Evolutionary conservation across 2,329 filamentous ascomycete genomes (phyloP).

Genomic region (Tolypocladium pustulatum): DNA sequence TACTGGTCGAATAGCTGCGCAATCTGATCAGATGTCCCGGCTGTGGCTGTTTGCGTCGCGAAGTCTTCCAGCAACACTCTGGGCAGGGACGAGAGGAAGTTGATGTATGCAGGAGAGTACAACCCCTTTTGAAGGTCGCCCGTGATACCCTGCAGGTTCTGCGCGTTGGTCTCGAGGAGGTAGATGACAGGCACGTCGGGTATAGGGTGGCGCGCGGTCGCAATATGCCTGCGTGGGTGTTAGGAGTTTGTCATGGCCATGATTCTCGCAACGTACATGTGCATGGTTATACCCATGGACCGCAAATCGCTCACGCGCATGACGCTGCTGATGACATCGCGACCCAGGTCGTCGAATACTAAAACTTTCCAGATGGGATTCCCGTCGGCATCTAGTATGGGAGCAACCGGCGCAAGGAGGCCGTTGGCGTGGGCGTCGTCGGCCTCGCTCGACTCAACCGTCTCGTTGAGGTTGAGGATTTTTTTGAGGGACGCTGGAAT

Average conservation of each 20-base stretch:
- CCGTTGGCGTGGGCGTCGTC: conserved; percentile 56
- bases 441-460: conserved; percentile 45
- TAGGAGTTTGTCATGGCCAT: background rate
- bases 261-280: conserved; percentile 51
- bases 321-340: conserved; percentile 95
- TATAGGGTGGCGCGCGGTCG: conserved; percentile 74
- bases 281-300: conserved; percentile 91
- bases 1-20: conserved; percentile 95
- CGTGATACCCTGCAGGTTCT: conserved; percentile 76
- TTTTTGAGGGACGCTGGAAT: conserved; percentile 76
- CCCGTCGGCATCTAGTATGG: conserved; percentile 75
- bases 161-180: conserved; percentile 76
- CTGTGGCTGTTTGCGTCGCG: conserved; percentile 72
- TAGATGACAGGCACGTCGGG: conserved; percentile 96
- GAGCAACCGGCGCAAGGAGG: conserved; percentile 57
- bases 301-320: conserved; percentile 87
- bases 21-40: conserved; percentile 80
- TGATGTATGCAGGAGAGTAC: conserved; percentile 90
- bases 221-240: conserved; percentile 54
- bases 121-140: conserved; percentile 76
- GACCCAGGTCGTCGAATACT: conserved; percentile 82
- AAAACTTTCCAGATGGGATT: conserved; percentile 97
- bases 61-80: conserved; percentile 90
- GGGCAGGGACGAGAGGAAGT: conserved; percentile 90
- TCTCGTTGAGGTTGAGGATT: conserved; percentile 88